Evolutionary conservation across 345 rosid species (phyloP).

Genomic region (Viola odorata): DNA sequence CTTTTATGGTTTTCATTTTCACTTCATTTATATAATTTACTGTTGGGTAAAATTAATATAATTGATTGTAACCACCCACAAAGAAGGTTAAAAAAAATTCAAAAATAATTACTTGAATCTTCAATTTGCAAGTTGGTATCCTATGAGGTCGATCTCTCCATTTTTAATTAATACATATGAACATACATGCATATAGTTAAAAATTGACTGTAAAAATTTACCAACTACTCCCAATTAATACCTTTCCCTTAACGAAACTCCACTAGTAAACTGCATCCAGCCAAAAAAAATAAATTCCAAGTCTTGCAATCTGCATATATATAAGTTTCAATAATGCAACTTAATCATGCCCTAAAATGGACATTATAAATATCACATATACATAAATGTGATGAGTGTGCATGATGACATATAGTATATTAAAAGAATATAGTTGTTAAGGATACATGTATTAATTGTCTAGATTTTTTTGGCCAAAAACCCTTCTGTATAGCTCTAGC

Average conservation of each 20-base stretch:
- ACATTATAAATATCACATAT: neutral
- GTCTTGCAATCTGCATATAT: neutral
- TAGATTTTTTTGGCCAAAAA: neutral
- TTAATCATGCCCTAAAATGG: neutral
- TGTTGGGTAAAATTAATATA: too few relatives aligned
- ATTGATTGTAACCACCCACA: neutral
- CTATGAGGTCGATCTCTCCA: neutral
- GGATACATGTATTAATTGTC: neutral
- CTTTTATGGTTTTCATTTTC: neutral
- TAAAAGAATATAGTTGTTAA: neutral
- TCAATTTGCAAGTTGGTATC: slow-evolving; percentile 1
- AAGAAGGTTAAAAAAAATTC: too few relatives aligned
- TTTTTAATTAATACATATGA: too few relatives aligned
- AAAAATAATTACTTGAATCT: too few relatives aligned
- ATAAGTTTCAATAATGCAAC: neutral
- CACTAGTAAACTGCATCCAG: slow-evolving; percentile 10
- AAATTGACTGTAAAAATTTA: slow-evolving; percentile 6
- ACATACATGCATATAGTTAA: neutral
- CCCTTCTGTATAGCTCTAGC: neutral
- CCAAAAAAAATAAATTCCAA: slow-evolving; percentile 7
- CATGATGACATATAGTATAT: neutral
- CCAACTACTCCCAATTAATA: slow-evolving; percentile 14
- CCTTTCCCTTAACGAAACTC: neutral
- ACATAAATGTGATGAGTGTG: neutral
- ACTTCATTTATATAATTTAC: neutral